Evolutionary conservation across 2,329 filamentous ascomycete genomes (phyloP), one percentile per base, ranked within the genome.

Genomic region (Neofusicoccum parvum): DNA sequence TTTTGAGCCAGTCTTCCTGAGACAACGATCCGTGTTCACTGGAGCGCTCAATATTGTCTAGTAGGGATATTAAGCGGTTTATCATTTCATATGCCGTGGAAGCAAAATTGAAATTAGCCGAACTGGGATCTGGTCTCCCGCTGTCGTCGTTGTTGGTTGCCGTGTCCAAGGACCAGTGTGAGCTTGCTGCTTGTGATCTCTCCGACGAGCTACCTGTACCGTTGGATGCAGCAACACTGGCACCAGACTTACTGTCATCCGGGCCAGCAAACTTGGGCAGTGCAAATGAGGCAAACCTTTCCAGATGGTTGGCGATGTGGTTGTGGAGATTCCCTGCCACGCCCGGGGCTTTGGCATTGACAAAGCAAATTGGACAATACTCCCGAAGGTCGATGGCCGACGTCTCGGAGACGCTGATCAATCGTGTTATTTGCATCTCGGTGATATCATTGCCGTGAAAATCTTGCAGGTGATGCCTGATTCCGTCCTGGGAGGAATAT

Each of bases 151-250:
- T 32, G 6, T 32, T 20, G n/a, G 56, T 85, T 76, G 97, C 97
- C 3, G 87, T 92, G 45, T 88, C 86, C 14, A 91, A 91, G 27
- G 56, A 60, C 56, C 56, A 60, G 10, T 23, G 56, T 9, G 32
- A 23, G 32, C 43, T 60, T 11, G 27, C 43, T 11, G 32, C 27
- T 15, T 48, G 23, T 20, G 62, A 54, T 37, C 20, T 15, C 6
- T 54, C 48, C 3, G 50, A 64, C 7, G 9, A 20, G 15, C 48
- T 54, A n/a, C 69, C 70, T 58, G 68, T 62, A 20, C 73, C 75
- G 36, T 70, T 69, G 37, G 73, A 76, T 60, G 75, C 75, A 17
- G 67, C 65, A 56, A 73, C 72, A 48, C 75, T 77, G 32, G 69
- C 72, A n/a, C 70, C 73, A 14, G 67, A 66, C 20, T 75, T 72